phyloP scores from a whole-genome alignment of 495 filamentous ascomycete genomes.

The Aspergillus heteromorphus region DNA sequence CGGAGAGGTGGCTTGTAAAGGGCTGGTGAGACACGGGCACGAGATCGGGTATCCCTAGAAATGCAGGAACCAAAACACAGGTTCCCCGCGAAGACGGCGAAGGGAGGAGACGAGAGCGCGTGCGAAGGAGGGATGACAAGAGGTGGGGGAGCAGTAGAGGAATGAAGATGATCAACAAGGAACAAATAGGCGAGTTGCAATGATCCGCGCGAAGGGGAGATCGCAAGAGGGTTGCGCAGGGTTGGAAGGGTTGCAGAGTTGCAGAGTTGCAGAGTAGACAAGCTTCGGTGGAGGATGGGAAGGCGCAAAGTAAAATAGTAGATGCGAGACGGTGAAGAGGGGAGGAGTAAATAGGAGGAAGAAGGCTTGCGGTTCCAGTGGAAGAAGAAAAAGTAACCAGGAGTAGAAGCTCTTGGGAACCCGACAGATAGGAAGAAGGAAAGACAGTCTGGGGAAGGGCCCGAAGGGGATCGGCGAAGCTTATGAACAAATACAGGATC shows the following conservation, averaged over 20 bases:
- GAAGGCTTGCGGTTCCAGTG: not conserved
- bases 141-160: not conserved
- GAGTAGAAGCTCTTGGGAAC: conserved; percentile 19
- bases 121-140: not conserved
- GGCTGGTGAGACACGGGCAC: conserved; percentile 13
- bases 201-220: conserved; percentile 10
- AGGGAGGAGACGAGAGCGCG: not conserved
- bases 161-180: not conserved
- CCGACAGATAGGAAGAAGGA: conserved; percentile 31
- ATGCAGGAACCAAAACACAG: conserved; percentile 8
- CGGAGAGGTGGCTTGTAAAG: not conserved
- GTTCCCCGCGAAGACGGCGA: not conserved
- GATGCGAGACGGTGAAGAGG: conserved; percentile 2
- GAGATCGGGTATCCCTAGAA: conserved; percentile 11
- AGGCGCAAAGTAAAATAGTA: conserved; percentile 2
- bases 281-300: not conserved
- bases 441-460: conserved; percentile 42
- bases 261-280: conserved; percentile 1
- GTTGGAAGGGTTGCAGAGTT: conserved; percentile 5
- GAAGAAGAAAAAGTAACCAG: not conserved
- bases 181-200: not conserved
- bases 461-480: conserved; percentile 67
- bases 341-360: conserved; percentile 7
- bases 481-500: conserved; percentile 56
- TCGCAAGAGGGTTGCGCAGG: conserved; percentile 1